These are phyloP conservation scores for Pyrus communis DNA, from an alignment of 306 rosid genomes.

Conservation along the genomic window DNA sequence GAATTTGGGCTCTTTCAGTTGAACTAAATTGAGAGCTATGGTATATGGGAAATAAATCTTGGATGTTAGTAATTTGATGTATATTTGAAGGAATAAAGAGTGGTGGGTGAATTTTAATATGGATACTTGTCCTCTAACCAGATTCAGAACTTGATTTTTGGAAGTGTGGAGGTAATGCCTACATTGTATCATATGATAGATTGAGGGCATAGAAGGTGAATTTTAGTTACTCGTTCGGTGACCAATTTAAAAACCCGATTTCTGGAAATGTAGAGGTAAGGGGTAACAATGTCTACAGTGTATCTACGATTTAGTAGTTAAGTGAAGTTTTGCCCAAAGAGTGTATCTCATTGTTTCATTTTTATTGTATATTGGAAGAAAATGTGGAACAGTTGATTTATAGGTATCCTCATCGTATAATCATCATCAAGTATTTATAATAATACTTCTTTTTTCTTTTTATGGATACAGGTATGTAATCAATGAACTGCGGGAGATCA, in stretches of 20 bases:
- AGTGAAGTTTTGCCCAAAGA: background rate
- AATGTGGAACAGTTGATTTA: background rate
- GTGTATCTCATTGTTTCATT: background rate
- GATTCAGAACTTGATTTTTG: background rate
- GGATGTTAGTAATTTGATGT: background rate
- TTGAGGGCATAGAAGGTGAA: background rate
- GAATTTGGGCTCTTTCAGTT: background rate
- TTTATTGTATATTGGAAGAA: background rate
- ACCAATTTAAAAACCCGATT: background rate
- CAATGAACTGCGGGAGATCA: constrained; percentile 26
- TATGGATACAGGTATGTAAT: constrained; percentile 15
- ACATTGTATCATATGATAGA: background rate
- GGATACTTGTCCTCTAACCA: background rate
- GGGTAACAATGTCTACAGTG: background rate
- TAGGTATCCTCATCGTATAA: background rate
- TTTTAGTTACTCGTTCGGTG: background rate
- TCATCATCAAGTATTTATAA: background rate
- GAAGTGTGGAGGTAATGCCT: background rate
- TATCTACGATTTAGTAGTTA: background rate
- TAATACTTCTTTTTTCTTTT: background rate
- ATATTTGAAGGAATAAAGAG: background rate
- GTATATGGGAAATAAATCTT: background rate
- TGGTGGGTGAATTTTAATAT: background rate
- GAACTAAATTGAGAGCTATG: background rate
- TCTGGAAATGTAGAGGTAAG: background rate